These are phyloP conservation scores for Mycosphaerella sp. DNA, from an alignment of 2,329 filamentous ascomycete species.

Conservation along the genomic window DNA sequence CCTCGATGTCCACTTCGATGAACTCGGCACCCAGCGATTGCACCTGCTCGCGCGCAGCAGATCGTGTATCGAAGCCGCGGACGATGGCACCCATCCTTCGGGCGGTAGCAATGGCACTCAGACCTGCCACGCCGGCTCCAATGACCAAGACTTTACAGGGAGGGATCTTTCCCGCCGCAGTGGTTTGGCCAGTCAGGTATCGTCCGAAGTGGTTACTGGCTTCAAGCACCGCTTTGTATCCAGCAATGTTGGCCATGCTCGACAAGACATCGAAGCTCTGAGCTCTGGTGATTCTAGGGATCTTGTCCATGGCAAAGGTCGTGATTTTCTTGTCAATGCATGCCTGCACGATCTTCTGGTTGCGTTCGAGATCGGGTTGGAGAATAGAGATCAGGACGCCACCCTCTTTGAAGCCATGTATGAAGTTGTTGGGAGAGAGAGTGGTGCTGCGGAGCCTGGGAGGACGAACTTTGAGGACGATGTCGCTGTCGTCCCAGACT, in stretches of 20 bases:
- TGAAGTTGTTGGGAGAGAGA: conserved; percentile 51
- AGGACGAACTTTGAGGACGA: conserved; percentile 76
- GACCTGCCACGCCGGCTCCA: conserved; percentile 78
- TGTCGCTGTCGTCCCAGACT: conserved; percentile 70
- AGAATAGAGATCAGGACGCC: conserved; percentile 76
- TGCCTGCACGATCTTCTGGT: conserved; percentile 65
- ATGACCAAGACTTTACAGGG: conserved; percentile 87
- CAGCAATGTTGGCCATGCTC: conserved; percentile 91
- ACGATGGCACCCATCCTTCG: conserved; percentile 83
- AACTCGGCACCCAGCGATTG: conserved; percentile 87
- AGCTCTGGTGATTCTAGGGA: conserved; percentile 80
- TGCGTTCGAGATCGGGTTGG: conserved; percentile 63
- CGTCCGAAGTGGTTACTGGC: conserved; percentile 84
- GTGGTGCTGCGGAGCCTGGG: conserved; percentile 52
- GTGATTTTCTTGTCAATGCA: conserved; percentile 66
- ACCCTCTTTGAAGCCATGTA: conserved; percentile 59
- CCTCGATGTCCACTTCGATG: conserved; percentile 75
- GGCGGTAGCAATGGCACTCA: conserved; percentile 82
- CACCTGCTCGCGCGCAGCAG: conserved; percentile 82
- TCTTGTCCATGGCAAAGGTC: conserved; percentile 85
- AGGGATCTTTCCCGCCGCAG: conserved; percentile 83
- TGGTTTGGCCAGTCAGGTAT: conserved; percentile 83
- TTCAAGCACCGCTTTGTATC: conserved; percentile 86
- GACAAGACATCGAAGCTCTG: conserved; percentile 82
- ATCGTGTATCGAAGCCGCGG: conserved; percentile 81